Base-by-base conservation (phyloP, 129 eudicot species). In the Lactuca sativa region DNA sequence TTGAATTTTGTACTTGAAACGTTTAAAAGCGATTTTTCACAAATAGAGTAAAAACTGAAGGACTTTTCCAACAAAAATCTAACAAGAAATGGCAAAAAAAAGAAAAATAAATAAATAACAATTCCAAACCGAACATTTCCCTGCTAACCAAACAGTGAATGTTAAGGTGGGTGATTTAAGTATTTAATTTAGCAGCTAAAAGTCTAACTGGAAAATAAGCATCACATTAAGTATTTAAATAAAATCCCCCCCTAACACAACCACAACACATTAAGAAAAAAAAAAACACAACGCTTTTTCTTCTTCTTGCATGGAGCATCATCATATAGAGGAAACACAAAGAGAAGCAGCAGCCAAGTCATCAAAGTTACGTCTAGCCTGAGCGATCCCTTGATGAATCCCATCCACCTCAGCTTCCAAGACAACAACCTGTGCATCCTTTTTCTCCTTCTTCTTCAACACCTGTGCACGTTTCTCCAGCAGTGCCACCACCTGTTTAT, bases 401-500 rank as follows among this genome's bases (percentile, higher is more conserved):
- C 54, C 86, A 15, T 44, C 51, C 32, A 71, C 37, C 36, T 47
- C 76, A 2, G 66, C 68, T 82, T 81, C 64, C 81, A 87, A 66
- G 4, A 36, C 31, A 10, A 21, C 75, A 10, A 87, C 53, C 34
- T 73, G 83, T 2, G 69, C 36, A 25, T 75, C 81, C 64, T 59
- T 63, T 32, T 17, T 66, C 79, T 76, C 85, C 64, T 71, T 83
- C 41, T 14, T 63, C 3, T 71, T 59, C 59, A 64, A 12, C 0
- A 55, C 71, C 34, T 33, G 36, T 0, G 72, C 64, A 8, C 79
- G 87, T 73, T 74, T 88, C 52, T 66, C 79, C 16, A 79, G 60
- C 69, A 95, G 33, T 56, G 57, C 72, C 40, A 9, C 52, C 30
- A 90, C 71, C 74, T 82, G 77, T 57, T 80, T 83, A 6, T 80